phyloP scores from a whole-genome alignment of 1,284 basidiomycete species.

The Apiotrichum laibachii region DNA sequence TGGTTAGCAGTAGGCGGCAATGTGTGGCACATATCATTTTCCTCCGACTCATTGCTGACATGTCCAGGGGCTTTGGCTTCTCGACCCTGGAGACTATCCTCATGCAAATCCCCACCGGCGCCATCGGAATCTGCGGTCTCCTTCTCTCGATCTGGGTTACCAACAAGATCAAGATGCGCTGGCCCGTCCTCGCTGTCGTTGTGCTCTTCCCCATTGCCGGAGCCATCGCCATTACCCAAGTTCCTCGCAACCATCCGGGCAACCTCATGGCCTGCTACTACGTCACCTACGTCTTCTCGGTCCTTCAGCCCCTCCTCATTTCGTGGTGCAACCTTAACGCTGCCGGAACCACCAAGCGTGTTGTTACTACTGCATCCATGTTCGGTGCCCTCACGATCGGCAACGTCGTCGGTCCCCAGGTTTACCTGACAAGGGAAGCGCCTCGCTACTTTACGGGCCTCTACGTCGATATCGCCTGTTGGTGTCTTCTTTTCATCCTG shows the following conservation, averaged over 20 bases:
- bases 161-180: slow-evolving; percentile 56
- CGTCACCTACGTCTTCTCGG: slow-evolving; percentile 38
- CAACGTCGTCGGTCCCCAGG: slow-evolving; percentile 40
- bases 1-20: too few relatives aligned
- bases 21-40: too few relatives aligned
- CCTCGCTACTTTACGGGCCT: slow-evolving; percentile 42
- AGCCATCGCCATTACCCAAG: slow-evolving; percentile 37
- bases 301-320: slow-evolving; percentile 39
- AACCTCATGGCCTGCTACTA: slow-evolving; percentile 43
- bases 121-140: slow-evolving; percentile 55
- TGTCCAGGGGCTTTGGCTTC: slow-evolving; percentile 37
- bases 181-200: slow-evolving; percentile 55
- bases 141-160: slow-evolving; percentile 53
- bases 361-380: slow-evolving; percentile 38
- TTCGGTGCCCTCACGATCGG: slow-evolving; percentile 35
- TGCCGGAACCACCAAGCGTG: slow-evolving; percentile 46
- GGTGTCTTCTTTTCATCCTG: slow-evolving; percentile 35
- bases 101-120: slow-evolving; percentile 55
- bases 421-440: slow-evolving; percentile 37
- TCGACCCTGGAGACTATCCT: slow-evolving; percentile 48
- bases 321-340: slow-evolving; percentile 46
- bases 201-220: slow-evolving; percentile 42
- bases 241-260: slow-evolving; percentile 27
- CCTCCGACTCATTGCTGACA: not conserved
- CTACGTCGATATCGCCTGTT: slow-evolving; percentile 44